Evolutionary conservation across 805 yeast genomes (phyloP), one percentile per base, ranked within the genome.

Genomic region (Saturnispora silvae): DNA sequence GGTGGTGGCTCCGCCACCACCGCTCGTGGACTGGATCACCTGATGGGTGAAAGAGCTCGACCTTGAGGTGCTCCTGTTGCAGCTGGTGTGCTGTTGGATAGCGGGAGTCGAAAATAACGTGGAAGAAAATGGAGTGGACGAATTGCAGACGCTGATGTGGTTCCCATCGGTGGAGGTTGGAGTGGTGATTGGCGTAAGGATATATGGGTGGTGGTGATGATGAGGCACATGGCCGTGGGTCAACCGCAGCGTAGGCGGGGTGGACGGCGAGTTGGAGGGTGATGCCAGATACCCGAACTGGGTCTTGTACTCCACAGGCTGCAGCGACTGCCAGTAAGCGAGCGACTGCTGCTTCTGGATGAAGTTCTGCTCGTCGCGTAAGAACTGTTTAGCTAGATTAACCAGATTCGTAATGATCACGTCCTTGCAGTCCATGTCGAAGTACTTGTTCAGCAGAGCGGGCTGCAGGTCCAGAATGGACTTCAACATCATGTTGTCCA

Each of bases 151-250:
- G n/a, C n/a, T n/a, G n/a, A n/a, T n/a, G n/a, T n/a, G n/a, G n/a
- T n/a, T n/a, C n/a, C n/a, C n/a, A 28, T 36, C 39, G 9, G 40
- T 34, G 4, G 39, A 31, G 8, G 48, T 43, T 17, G 56, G 56
- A 3, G 61, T 57, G 17, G 57, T 50, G 30, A 60, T 59, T 5
- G 61, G 61, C 15, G 61, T 56, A 13, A 25, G 7, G 7, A 25
- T 15, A 25, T 25, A n/a, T 11, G 11, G 28, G 11, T 23, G 25
- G 11, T 23, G 25, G 11, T 23, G 25, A 23, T 23, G 25, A 23
- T 23, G 25, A 23, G 8, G 8, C 11, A n/a, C n/a, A n/a, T n/a
- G n/a, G 10, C 24, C 24, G 7, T 10, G 10, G 53, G 38, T 33
- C 4, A 52, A 42, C 37, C 56, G 45, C 8, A 53, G 44, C 31